phyloP scores from a whole-genome alignment of 2,329 filamentous ascomycete species.

The Colletotrichum musicola region DNA sequence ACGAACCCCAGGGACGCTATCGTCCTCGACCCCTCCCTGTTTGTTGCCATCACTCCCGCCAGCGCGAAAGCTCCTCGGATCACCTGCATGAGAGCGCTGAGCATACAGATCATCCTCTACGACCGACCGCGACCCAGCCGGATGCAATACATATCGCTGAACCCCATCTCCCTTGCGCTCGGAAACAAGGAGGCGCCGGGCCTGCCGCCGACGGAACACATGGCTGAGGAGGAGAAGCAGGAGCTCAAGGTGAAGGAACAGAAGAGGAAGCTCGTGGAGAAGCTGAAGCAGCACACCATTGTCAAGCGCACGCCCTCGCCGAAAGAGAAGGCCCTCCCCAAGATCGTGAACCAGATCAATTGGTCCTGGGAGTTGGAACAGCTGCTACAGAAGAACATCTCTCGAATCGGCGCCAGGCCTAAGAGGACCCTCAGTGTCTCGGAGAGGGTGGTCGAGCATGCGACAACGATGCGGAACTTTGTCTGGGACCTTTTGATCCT shows the following conservation, averaged over 20 bases:
- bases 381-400: conserved; percentile 89
- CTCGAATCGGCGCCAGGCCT: conserved; percentile 83
- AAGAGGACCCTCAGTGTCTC: conserved; percentile 92
- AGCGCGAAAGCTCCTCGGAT: conserved; percentile 75
- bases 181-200: conserved; percentile 72
- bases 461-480: conserved; percentile 85
- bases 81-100: conserved; percentile 77
- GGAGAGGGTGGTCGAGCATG: conserved; percentile 93
- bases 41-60: conserved; percentile 70
- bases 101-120: conserved; percentile 90
- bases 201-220: conserved; percentile 57
- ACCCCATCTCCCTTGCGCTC: conserved; percentile 88
- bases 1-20: conserved; percentile 73
- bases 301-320: conserved; percentile 80
- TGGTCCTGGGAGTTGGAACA: conserved; percentile 92
- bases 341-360: conserved; percentile 93
- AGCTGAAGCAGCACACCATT: conserved; percentile 90
- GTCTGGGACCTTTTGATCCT: conserved; percentile 78
- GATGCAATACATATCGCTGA: conserved; percentile 97
- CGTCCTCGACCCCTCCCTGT: conserved; percentile 76
- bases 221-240: conserved; percentile 79
- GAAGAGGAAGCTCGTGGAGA: conserved; percentile 80
- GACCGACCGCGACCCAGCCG: conserved; percentile 84
- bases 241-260: conserved; percentile 69
- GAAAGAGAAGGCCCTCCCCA: conserved; percentile 84